phyloP scores from a whole-genome alignment of 495 filamentous ascomycete species.

The Tuber borchii region DNA sequence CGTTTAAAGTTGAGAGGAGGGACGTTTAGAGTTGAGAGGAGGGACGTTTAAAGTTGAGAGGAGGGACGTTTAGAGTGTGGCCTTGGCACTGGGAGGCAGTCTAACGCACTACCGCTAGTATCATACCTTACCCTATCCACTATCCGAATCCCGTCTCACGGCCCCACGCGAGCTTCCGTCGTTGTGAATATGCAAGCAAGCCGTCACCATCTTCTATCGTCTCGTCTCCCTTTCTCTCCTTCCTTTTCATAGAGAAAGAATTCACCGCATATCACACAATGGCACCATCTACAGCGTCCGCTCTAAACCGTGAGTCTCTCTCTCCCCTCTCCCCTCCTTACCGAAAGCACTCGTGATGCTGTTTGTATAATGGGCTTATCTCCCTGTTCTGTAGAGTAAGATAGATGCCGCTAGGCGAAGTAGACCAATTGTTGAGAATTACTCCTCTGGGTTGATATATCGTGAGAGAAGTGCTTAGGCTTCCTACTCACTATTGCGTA shows the following conservation, averaged over 20 bases:
- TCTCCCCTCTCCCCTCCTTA: background rate
- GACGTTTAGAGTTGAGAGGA: too few species aligned
- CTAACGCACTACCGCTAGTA: too few species aligned
- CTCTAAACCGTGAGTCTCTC: slow-evolving; percentile 16
- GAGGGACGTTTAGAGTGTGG: too few species aligned
- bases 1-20: too few species aligned
- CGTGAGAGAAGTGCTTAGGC: background rate
- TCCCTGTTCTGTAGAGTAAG: background rate
- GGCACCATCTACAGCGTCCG: slow-evolving; percentile 21
- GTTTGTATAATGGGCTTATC: background rate
- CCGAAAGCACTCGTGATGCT: background rate
- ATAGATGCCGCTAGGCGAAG: background rate
- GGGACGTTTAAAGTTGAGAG: too few species aligned
- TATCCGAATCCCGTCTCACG: background rate
- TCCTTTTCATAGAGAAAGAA: background rate
- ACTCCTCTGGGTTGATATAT: too few species aligned
- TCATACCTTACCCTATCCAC: background rate
- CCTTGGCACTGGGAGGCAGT: too few species aligned
- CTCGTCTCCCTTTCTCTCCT: background rate
- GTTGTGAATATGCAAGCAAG: background rate
- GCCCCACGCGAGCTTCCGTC: background rate
- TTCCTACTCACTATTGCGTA: too few species aligned
- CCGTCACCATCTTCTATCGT: background rate
- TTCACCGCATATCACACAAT: background rate
- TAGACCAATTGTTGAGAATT: background rate